Conservation (phyloP, 331 rosid species). For the Quercus phellos region DNA sequence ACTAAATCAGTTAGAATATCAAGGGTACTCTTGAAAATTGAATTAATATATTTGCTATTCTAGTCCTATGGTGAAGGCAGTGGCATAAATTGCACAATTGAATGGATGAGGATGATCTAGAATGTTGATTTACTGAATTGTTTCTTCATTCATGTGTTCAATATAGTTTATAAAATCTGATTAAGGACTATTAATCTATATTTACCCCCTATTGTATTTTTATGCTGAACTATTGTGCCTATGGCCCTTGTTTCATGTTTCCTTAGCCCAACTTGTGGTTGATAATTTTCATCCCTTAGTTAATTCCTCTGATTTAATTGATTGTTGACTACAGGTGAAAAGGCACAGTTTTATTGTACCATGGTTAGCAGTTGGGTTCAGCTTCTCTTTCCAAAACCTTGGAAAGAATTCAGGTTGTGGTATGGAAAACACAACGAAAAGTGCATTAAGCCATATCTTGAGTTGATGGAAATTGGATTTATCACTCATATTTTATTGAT, state of each 20-base stretch:
- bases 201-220: not conserved
- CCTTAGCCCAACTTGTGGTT: not conserved
- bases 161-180: too few relatives aligned
- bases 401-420: slow-evolving; percentile 99
- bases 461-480: slow-evolving; percentile 67
- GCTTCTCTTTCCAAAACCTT: slow-evolving; percentile 91
- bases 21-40: too few relatives aligned
- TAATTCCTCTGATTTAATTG: slow-evolving; percentile 10
- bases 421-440: slow-evolving; percentile 72
- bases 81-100: too few relatives aligned
- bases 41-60: too few relatives aligned
- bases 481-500: slow-evolving; percentile 1
- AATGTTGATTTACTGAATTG: too few relatives aligned
- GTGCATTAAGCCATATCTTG: slow-evolving; percentile 66
- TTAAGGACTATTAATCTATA: not conserved
- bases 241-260: not conserved
- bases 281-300: not conserved
- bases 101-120: too few relatives aligned
- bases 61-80: too few relatives aligned
- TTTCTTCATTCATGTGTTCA: too few relatives aligned
- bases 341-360: slow-evolving; percentile 68
- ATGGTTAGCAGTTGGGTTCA: slow-evolving; percentile 98
- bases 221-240: not conserved
- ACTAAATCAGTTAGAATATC: too few relatives aligned
- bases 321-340: slow-evolving; percentile 50